Evolutionary conservation across 306 rosid genomes (phyloP).

Genomic region (Cicer cuneatum): DNA sequence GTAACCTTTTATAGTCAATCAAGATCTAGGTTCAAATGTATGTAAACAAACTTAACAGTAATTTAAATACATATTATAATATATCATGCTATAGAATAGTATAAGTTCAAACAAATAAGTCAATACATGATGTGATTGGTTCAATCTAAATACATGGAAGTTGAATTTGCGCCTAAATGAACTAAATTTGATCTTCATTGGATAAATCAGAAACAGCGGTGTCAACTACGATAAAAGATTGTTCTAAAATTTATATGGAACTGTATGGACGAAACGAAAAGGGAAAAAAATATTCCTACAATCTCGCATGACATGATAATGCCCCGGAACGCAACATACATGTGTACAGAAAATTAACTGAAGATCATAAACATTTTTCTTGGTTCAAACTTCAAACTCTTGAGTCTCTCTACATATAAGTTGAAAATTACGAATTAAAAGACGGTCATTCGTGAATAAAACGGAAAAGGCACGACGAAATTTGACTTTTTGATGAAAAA

Average conservation of each 20-base stretch:
- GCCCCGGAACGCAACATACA: not conserved
- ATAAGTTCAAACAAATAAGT: slow-evolving; percentile 1
- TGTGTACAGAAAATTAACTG: not conserved
- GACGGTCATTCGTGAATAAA: not conserved
- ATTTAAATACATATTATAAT: not conserved
- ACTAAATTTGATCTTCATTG: too few species aligned
- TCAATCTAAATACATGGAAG: too few species aligned
- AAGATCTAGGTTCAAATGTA: not conserved
- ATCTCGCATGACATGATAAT: slow-evolving; percentile 9
- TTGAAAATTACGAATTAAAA: too few species aligned
- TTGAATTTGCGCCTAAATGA: too few species aligned
- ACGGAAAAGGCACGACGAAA: not conserved
- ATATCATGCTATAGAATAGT: slow-evolving; percentile 13
- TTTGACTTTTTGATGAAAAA: slow-evolving; percentile 11
- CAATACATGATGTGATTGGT: not conserved
- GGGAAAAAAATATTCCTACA: not conserved
- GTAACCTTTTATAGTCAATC: slow-evolving; percentile 13
- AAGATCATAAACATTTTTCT: not conserved
- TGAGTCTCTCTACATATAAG: not conserved
- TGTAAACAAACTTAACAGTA: not conserved
- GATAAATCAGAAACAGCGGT: not conserved
- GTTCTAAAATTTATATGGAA: not conserved
- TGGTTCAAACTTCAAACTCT: not conserved
- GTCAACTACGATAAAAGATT: not conserved
- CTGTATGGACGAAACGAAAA: not conserved